These are phyloP conservation scores for Panicum hallii DNA, from an alignment of 202 grass and related monocot species.

Conservation along the genomic window DNA sequence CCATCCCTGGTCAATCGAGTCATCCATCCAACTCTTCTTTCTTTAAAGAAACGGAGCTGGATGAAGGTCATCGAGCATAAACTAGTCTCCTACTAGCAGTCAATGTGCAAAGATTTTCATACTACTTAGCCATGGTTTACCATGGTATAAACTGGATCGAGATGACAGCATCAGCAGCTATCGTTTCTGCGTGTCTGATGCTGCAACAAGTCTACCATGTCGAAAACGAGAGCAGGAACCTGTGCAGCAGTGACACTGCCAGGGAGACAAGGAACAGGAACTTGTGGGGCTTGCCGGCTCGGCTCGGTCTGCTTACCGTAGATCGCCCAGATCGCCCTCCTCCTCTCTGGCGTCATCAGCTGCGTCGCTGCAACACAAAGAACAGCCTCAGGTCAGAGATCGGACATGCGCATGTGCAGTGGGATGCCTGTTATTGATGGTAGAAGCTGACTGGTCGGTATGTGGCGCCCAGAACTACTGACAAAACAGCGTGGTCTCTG, in stretches of 20 bases:
- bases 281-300: neutral
- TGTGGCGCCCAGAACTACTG: neutral
- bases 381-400: neutral
- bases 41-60: neutral
- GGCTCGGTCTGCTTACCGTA: conserved; percentile 59
- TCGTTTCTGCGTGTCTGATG: neutral
- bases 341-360: conserved; percentile 94
- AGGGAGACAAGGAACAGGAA: neutral
- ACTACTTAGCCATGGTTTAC: neutral
- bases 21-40: neutral
- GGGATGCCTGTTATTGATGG: neutral
- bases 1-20: neutral
- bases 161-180: neutral
- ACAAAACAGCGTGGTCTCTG: neutral
- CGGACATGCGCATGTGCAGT: conserved; percentile 17
- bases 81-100: neutral
- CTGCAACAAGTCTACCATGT: neutral
- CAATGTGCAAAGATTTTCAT: neutral
- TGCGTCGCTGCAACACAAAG: conserved; percentile 66
- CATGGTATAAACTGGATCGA: neutral
- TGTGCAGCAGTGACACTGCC: neutral
- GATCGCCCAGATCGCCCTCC: conserved; percentile 93
- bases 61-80: neutral
- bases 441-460: conserved; percentile 10
- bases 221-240: neutral